phyloP scores from a whole-genome alignment of 2,329 filamentous ascomycete genomes.

The Oidium heveae region DNA sequence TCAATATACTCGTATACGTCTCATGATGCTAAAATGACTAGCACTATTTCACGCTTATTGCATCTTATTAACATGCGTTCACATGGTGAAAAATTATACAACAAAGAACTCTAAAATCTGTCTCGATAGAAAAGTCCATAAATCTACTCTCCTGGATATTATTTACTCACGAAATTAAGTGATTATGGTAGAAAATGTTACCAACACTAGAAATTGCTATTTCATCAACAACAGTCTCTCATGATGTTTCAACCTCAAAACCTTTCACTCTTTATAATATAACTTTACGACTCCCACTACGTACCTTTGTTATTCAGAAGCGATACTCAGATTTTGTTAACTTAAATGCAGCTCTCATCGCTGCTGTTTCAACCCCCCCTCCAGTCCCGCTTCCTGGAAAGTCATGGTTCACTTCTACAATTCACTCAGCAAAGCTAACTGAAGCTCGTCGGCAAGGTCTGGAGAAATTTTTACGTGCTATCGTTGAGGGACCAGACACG shows the following conservation, averaged over 20 bases:
- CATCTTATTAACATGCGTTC: too few species aligned
- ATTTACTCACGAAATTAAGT: too few species aligned
- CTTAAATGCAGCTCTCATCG: slow-evolving; percentile 36
- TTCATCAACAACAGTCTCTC: slow-evolving; percentile 4
- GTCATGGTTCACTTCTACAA: slow-evolving; percentile 52
- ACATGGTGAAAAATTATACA: too few species aligned
- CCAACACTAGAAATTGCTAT: slow-evolving; percentile 34
- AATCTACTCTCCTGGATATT: background rate
- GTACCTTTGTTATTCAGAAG: slow-evolving; percentile 52
- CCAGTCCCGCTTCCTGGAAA: slow-evolving; percentile 45
- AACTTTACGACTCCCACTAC: slow-evolving; percentile 48
- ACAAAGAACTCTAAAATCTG: too few species aligned
- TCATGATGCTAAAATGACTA: too few species aligned
- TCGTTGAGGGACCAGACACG: slow-evolving; percentile 47
- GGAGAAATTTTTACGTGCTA: slow-evolving; percentile 45
- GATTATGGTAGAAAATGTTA: slow-evolving; percentile 21
- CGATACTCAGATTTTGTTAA: slow-evolving; percentile 58
- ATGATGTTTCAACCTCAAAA: slow-evolving; percentile 15
- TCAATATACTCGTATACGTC: too few species aligned
- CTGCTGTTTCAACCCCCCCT: slow-evolving; percentile 34
- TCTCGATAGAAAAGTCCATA: background rate
- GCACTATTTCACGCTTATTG: too few species aligned
- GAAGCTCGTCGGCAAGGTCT: slow-evolving; percentile 42
- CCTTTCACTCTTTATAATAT: slow-evolving; percentile 58
- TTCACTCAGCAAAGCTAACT: slow-evolving; percentile 42